Base-by-base conservation (phyloP, 1,139 yeast species). In the Sugiyamaella neomexicana region DNA sequence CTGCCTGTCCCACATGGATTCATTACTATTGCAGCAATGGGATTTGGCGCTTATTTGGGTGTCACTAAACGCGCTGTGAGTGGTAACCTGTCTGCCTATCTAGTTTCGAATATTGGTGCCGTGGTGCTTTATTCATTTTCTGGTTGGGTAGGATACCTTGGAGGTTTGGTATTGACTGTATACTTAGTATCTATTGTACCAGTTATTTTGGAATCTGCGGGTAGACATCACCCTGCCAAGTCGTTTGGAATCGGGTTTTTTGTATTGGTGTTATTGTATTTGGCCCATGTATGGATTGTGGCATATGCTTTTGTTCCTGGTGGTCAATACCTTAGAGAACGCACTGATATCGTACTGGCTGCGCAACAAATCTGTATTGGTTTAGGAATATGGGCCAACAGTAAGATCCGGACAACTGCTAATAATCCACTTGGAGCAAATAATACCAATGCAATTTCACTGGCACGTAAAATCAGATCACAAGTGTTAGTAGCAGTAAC, bases 241-340 rank as follows among this genome's bases (percentile, higher is more conserved):
- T 66, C 82, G 0, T 86, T 85, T 67, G 80, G 83, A 10, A 58
- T 83, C 5, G 85, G 85, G 0, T 65, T 68, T 57, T 78, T 84
- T 54, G 68, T 86, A 13, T 67, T 82, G 54, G 75, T 81, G 58
- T 73, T 86, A 46, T 58, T 87, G 5, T 70, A 87, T 42, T 77
- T 93, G 59, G 93, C 88, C 12, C 93, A 91, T 70, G 96, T 93
- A 50, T 93, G 98, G 98, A 83, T 87, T 52, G 99, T 93, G 41
- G 99, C 99, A 0, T 93, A 93, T 70, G 99, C 99, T 0, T 93
- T 93, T 73, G 99, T 93, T 50, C 99, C 99, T 13, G 93, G 89
- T 59, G 99, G 99, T 4, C 85, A 85, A 67, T 62, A 87, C 27
- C 76, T 93, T 55, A 81, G 99, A 67, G 99, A 93, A 72, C 81